Percentiles rank a stretch among this genome's conserved stretches.
Conservation (phyloP, 306 rosid species). For the Prunus persica region DNA sequence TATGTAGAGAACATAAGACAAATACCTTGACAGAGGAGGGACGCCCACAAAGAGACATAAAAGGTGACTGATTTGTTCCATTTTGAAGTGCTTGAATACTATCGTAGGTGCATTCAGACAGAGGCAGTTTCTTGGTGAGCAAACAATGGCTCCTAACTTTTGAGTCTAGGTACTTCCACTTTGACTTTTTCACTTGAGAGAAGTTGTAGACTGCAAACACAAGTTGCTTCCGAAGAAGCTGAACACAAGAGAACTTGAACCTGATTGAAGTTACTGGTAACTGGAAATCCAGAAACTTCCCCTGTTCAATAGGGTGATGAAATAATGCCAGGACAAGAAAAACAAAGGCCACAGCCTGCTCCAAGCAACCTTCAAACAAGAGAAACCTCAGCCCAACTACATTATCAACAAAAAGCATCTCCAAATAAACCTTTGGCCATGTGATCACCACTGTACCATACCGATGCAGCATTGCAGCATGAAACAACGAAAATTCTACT, state of each 20-base stretch:
- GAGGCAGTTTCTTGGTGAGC: slow-evolving; percentile 65
- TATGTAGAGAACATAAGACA: slow-evolving; percentile 10
- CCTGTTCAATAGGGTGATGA: slow-evolving; percentile 45
- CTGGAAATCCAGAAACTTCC: slow-evolving; percentile 47
- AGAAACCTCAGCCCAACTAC: slow-evolving; percentile 79
- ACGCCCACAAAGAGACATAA: slow-evolving; percentile 27
- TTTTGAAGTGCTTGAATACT: slow-evolving; percentile 76
- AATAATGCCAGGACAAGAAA: slow-evolving; percentile 54
- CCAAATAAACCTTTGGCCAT: slow-evolving; percentile 79
- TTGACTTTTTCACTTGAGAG: slow-evolving; percentile 51
- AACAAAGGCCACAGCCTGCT: slow-evolving; percentile 63
- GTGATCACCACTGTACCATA: slow-evolving; percentile 54
- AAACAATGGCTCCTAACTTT: slow-evolving; percentile 64
- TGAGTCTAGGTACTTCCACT: slow-evolving; percentile 69
- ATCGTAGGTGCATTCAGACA: slow-evolving; percentile 86
- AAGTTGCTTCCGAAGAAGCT: slow-evolving; percentile 57
- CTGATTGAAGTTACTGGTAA: slow-evolving; percentile 80
- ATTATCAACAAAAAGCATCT: slow-evolving; percentile 90
- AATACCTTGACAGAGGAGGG: slow-evolving; percentile 59
- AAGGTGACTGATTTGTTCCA: slow-evolving; percentile 36
- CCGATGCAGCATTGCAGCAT: slow-evolving; percentile 43
- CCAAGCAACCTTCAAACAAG: slow-evolving; percentile 78
- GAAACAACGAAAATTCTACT: slow-evolving; percentile 46
- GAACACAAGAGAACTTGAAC: slow-evolving; percentile 63
- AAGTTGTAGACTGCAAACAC: slow-evolving; percentile 75